A percentile compares a stretch with the other conserved stretches of the same genome.
Evolutionary conservation across 192 early-diverging fungal genomes (phyloP).

Genomic region (Mortierella hygrophila): DNA sequence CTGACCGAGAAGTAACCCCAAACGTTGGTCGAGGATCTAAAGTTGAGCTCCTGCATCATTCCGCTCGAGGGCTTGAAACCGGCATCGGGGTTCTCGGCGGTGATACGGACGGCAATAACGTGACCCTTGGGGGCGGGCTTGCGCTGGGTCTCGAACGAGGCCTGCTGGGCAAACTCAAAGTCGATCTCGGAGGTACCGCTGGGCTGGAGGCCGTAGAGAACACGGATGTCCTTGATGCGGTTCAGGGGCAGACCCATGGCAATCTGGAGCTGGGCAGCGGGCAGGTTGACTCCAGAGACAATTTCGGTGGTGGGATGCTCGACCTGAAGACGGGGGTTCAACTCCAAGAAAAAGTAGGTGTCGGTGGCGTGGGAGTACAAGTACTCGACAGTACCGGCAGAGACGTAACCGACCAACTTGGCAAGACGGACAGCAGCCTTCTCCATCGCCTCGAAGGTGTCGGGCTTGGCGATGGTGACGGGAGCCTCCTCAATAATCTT

Average conservation of each 20-base stretch:
- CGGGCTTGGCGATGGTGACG: conserved; percentile 84
- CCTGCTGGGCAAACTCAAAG: conserved; percentile 88
- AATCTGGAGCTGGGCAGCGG: conserved; percentile 97
- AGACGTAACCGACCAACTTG: conserved; percentile 94
- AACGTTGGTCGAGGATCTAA: conserved; percentile 94
- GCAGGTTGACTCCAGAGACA: conserved; percentile 98
- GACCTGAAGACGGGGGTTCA: conserved; percentile 98
- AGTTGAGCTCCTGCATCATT: conserved; percentile 97
- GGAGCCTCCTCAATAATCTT: conserved; percentile 99
- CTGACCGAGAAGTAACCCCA: conserved; percentile 99
- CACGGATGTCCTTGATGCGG: conserved; percentile 95
- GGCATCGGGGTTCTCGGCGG: conserved; percentile 99
- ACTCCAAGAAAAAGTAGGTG: conserved; percentile 95
- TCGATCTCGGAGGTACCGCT: conserved; percentile 91
- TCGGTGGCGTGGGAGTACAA: conserved; percentile 90
- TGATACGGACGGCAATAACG: conserved; percentile 98
- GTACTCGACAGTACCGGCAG: conserved; percentile 97
- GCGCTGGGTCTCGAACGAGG: conserved; percentile 86
- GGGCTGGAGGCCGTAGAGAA: conserved; percentile 92
- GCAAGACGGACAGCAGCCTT: conserved; percentile 96
- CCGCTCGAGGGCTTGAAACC: conserved; percentile 99
- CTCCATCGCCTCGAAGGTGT: conserved; percentile 92
- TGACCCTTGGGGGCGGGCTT: conserved; percentile 96
- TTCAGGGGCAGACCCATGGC: conserved; percentile 99
- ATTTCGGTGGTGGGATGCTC: conserved; percentile 99